A percentile compares a stretch with the other conserved stretches of the same genome.
Evolutionary conservation across 768 basidiomycete genomes (phyloP).

Genomic region (Dictyophora rubrovolvata): DNA sequence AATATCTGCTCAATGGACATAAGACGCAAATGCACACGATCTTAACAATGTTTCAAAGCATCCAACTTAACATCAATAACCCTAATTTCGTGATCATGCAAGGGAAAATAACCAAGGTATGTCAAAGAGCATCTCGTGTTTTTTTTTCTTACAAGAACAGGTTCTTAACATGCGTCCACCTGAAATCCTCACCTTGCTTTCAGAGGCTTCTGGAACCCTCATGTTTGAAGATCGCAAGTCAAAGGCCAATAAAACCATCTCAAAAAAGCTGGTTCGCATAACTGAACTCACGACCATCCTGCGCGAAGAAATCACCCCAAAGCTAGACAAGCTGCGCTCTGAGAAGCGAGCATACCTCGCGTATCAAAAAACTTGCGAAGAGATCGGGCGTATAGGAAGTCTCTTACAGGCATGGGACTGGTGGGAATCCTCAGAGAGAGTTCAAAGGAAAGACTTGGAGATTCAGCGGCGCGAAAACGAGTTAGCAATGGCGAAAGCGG

Average conservation of each 20-base stretch:
- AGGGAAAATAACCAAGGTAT: conserved; percentile 94
- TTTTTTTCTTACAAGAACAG: conserved; percentile 23
- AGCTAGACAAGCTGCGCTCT: conserved; percentile 77
- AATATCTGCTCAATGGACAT: conserved; percentile 94
- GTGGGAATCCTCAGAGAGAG: conserved; percentile 48
- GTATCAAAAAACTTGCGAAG: conserved; percentile 80
- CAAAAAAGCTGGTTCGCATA: conserved; percentile 93
- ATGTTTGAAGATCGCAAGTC: conserved; percentile 99
- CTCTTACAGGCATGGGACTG: conserved; percentile 85
- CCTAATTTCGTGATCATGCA: conserved; percentile 99
- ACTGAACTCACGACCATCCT: conserved; percentile 77
- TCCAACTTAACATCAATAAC: conserved; percentile 98
- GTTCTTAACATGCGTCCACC: conserved; percentile 96
- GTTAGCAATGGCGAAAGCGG: conserved; percentile 34
- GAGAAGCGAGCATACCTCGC: conserved; percentile 86
- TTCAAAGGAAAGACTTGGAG: conserved; percentile 44
- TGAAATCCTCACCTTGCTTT: conserved; percentile 97
- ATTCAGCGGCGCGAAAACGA: conserved; percentile 42
- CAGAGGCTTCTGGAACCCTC: conserved; percentile 95
- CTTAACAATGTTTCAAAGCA: conserved; percentile 89
- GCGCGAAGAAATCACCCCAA: conserved; percentile 86
- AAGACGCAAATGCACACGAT: conserved; percentile 77
- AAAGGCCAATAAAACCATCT: conserved; percentile 92
- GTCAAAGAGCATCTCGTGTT: conserved; percentile 7
- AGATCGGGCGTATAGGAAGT: conserved; percentile 78